Conservation (phyloP, 78 protist species). For the Corallochytrium limacisporum region DNA sequence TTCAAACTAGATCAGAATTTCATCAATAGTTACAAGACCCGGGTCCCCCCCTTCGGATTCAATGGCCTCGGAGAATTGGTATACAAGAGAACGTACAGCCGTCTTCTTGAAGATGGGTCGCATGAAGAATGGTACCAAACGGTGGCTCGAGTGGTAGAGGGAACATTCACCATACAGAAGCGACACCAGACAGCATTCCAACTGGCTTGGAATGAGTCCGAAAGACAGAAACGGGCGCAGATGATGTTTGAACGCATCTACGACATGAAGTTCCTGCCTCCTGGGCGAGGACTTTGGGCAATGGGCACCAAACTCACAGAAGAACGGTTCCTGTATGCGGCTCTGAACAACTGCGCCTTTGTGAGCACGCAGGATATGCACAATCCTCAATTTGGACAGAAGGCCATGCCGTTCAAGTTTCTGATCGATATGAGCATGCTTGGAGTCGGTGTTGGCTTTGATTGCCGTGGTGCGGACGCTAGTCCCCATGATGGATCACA, state of each 20-base stretch:
- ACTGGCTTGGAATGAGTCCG: too few species aligned
- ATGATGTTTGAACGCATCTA: slow-evolving; percentile 62
- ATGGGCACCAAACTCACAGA: slow-evolving; percentile 66
- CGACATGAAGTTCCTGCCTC: slow-evolving; percentile 71
- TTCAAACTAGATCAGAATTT: background rate
- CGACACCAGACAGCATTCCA: too few species aligned
- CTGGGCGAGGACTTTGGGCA: slow-evolving; percentile 77
- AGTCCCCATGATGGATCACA: background rate
- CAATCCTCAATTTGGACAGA: background rate
- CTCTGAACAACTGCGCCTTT: slow-evolving; percentile 76
- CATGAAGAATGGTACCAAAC: slow-evolving; percentile 67
- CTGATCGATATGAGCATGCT: slow-evolving; percentile 80
- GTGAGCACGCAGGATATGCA: slow-evolving; percentile 38
- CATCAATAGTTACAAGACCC: background rate
- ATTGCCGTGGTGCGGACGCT: slow-evolving; percentile 45
- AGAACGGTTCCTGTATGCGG: slow-evolving; percentile 47
- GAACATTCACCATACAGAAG: slow-evolving; percentile 60
- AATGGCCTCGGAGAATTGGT: slow-evolving; percentile 71
- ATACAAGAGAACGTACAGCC: slow-evolving; percentile 59
- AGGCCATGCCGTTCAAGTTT: slow-evolving; percentile 62
- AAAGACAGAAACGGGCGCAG: slow-evolving; percentile 30
- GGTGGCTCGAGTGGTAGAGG: slow-evolving; percentile 60
- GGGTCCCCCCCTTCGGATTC: slow-evolving; percentile 41
- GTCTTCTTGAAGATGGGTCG: slow-evolving; percentile 41
- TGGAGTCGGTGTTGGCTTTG: slow-evolving; percentile 74